phyloP scores from a whole-genome alignment of 768 basidiomycete species.

The Lactarius hatsudake region DNA sequence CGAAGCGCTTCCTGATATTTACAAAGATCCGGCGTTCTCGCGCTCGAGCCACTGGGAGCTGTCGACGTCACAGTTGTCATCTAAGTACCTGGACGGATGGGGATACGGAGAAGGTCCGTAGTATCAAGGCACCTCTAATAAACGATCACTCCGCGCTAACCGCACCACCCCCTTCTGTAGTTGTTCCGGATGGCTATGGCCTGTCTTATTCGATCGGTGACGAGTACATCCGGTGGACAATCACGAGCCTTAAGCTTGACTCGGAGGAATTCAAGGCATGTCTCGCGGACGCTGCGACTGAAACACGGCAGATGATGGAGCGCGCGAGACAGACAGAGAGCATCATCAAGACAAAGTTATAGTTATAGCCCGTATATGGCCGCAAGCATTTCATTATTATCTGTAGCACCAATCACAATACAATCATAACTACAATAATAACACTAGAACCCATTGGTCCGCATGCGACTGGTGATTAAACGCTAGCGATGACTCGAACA shows the following conservation, averaged over 20 bases:
- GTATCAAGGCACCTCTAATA: slow-evolving; percentile 27
- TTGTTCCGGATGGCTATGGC: slow-evolving; percentile 90
- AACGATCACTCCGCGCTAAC: background rate
- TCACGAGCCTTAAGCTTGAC: slow-evolving; percentile 66
- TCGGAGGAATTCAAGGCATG: slow-evolving; percentile 62
- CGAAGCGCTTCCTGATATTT: slow-evolving; percentile 71
- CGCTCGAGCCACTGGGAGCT: slow-evolving; percentile 88
- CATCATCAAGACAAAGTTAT: slow-evolving; percentile 7
- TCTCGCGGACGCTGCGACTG: slow-evolving; percentile 77
- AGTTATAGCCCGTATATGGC: background rate
- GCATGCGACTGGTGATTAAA: background rate
- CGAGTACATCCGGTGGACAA: slow-evolving; percentile 83
- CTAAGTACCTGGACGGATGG: slow-evolving; percentile 87
- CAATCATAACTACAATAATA: background rate
- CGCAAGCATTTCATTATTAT: background rate
- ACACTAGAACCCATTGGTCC: background rate
- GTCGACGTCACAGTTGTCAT: slow-evolving; percentile 84
- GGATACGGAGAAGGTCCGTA: slow-evolving; percentile 89
- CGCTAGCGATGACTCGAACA: background rate
- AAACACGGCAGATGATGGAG: slow-evolving; percentile 74
- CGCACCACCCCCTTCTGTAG: slow-evolving; percentile 39
- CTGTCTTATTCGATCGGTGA: slow-evolving; percentile 88
- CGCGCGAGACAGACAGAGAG: slow-evolving; percentile 37
- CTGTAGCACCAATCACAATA: background rate
- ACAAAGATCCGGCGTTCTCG: slow-evolving; percentile 66